Evolutionary conservation across 179 eudicot genomes (phyloP).

Genomic region (Camellia oleifera): DNA sequence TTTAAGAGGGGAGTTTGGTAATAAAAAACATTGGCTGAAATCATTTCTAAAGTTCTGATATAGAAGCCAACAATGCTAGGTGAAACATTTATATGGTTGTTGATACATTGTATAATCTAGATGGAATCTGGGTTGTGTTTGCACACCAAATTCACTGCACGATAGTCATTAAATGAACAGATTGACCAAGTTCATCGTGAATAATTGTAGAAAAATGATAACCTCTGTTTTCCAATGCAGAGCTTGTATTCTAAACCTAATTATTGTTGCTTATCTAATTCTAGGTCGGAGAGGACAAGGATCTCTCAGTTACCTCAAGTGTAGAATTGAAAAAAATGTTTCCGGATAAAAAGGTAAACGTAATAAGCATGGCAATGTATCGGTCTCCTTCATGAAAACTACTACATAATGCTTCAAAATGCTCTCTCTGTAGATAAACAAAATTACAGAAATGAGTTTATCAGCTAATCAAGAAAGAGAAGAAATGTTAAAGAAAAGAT

Average conservation of each 20-base stretch:
- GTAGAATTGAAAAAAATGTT: constrained; percentile 74
- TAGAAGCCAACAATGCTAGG: neutral
- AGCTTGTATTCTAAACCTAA: neutral
- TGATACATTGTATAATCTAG: neutral
- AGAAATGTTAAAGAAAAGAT: constrained; percentile 61
- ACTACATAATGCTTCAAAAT: neutral
- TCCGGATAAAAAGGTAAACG: constrained; percentile 58
- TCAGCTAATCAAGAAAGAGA: constrained; percentile 66
- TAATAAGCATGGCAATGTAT: neutral
- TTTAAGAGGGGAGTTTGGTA: neutral
- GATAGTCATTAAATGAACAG: too few relatives aligned
- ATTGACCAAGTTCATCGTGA: too few relatives aligned
- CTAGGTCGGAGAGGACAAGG: constrained; percentile 84
- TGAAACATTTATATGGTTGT: neutral
- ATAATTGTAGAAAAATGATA: neutral
- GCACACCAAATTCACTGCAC: neutral
- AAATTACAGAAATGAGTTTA: constrained; percentile 55
- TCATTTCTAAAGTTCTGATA: neutral
- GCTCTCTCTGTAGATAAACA: constrained; percentile 34
- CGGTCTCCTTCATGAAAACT: neutral
- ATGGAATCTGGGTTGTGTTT: neutral
- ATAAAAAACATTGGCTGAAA: neutral
- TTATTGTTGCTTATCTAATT: constrained; percentile 12
- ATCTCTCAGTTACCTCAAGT: constrained; percentile 21
- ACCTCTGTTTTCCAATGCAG: neutral